Evolutionary conservation across 352 stramenopile species (phyloP).

Genomic region (Globisporangium orthogonon): DNA sequence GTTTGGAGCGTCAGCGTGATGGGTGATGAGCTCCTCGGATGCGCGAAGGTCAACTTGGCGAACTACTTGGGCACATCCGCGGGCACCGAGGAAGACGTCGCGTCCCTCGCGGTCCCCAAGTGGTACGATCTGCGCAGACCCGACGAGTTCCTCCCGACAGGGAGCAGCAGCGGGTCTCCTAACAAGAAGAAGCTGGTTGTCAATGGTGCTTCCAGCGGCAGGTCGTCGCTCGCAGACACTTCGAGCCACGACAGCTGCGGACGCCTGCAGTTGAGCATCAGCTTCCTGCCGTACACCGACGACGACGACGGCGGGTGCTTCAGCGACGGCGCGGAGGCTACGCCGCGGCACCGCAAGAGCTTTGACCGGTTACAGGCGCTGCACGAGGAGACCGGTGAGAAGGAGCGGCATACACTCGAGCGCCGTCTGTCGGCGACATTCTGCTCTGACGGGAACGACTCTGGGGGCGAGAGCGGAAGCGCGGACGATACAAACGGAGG

Average conservation of each 20-base stretch:
- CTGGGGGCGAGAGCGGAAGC: background rate
- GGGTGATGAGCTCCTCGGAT: constrained; percentile 73
- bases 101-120: constrained; percentile 56
- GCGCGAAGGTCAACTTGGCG: constrained; percentile 72
- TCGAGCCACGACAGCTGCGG: constrained; percentile 32
- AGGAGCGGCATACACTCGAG: constrained; percentile 25
- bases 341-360: constrained; percentile 60
- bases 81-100: constrained; percentile 62
- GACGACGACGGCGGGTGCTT: constrained; percentile 29
- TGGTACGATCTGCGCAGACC: constrained; percentile 68
- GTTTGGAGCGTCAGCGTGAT: constrained; percentile 73
- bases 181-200: constrained; percentile 7
- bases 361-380: constrained; percentile 69
- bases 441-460: constrained; percentile 9
- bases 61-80: constrained; percentile 56
- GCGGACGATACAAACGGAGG: background rate
- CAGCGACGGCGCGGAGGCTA: constrained; percentile 27
- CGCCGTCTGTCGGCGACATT: constrained; percentile 7
- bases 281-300: constrained; percentile 62
- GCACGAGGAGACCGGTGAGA: constrained; percentile 60
- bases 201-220: constrained; percentile 5
- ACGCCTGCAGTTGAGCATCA: constrained; percentile 72
- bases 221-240: constrained; percentile 4
- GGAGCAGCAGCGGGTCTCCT: constrained; percentile 4
- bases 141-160: constrained; percentile 34